Percentiles rank a stretch among this genome's conserved stretches.
Evolutionary conservation across 805 yeast genomes (phyloP).

Genomic region (Pichia sporocuriosa): DNA sequence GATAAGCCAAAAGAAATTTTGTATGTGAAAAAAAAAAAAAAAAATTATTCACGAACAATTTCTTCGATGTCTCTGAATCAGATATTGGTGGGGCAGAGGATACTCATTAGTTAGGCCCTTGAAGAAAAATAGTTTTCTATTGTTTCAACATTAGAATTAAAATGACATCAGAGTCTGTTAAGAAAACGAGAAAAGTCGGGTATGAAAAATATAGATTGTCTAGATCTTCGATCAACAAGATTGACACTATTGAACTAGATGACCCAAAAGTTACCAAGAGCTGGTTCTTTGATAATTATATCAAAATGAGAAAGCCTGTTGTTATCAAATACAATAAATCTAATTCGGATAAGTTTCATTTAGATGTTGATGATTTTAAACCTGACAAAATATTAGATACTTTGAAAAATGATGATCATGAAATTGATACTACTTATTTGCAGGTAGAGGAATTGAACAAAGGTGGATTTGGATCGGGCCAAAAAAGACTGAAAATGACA

Average conservation of each 20-base stretch:
- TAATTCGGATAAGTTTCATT: background rate
- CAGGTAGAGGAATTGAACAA: constrained; percentile 52
- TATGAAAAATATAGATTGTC: constrained; percentile 8
- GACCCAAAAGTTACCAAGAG: constrained; percentile 9
- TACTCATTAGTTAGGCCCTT: no score
- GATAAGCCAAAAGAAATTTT: no score
- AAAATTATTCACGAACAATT: no score
- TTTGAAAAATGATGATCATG: constrained; percentile 3
- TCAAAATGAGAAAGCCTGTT: constrained; percentile 12
- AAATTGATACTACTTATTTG: constrained; percentile 19
- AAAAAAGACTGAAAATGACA: constrained; percentile 42
- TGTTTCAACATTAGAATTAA: no score
- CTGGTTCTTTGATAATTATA: constrained; percentile 15
- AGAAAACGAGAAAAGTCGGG: constrained; percentile 3
- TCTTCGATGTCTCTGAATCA: no score
- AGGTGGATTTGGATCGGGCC: constrained; percentile 68
- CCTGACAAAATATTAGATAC: constrained; percentile 10
- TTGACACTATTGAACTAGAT: constrained; percentile 10
- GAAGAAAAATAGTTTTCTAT: no score
- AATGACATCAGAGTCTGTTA: no score
- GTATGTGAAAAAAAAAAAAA: no score
- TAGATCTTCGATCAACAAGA: background rate
- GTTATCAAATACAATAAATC: constrained; percentile 6
- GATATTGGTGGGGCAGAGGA: no score
- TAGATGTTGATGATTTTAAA: constrained; percentile 9